These are phyloP conservation scores for Pezicula rhizophila DNA, from an alignment of 2,329 filamentous ascomycete species.

Conservation along the genomic window DNA sequence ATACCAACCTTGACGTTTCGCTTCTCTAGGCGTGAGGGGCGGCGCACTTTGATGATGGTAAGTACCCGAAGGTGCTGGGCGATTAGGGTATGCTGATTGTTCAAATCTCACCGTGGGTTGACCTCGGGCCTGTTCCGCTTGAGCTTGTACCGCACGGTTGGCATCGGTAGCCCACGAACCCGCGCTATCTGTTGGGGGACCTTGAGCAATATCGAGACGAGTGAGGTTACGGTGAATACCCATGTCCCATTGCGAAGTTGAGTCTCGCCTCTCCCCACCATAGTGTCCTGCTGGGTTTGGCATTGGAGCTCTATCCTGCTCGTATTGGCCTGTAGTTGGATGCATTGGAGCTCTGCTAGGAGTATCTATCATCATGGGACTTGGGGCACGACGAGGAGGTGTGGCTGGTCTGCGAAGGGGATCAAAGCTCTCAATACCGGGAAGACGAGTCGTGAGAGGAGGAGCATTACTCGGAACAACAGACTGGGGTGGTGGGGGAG, in stretches of 20 bases:
- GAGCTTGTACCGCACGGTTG: slow-evolving; percentile 48
- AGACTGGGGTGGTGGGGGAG: slow-evolving; percentile 17
- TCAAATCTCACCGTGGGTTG: slow-evolving; percentile 49
- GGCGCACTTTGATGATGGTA: slow-evolving; percentile 53
- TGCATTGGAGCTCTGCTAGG: slow-evolving; percentile 18
- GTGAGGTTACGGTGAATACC: slow-evolving; percentile 61
- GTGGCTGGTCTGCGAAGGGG: slow-evolving; percentile 60
- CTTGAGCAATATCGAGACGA: slow-evolving; percentile 56
- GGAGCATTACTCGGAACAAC: slow-evolving; percentile 30
- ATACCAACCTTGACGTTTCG: slow-evolving; percentile 69
- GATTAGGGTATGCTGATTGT: slow-evolving; percentile 35
- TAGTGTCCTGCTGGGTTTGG: slow-evolving; percentile 14
- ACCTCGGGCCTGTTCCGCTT: slow-evolving; percentile 45
- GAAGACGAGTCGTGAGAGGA: slow-evolving; percentile 58
- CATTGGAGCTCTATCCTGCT: slow-evolving; percentile 5
- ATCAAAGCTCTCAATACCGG: slow-evolving; percentile 89
- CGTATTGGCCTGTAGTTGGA: neutral
- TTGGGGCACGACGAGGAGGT: slow-evolving; percentile 58
- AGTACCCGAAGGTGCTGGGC: slow-evolving; percentile 23
- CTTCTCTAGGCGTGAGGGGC: slow-evolving; percentile 49
- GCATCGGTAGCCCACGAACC: slow-evolving; percentile 51
- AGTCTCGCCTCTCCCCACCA: slow-evolving; percentile 38
- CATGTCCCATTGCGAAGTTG: slow-evolving; percentile 56
- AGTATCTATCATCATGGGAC: slow-evolving; percentile 71
- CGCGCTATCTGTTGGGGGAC: slow-evolving; percentile 44